Evolutionary conservation across 169 alveolate genomes (phyloP), one percentile per base, ranked within the genome.

Genomic region (Eimeria praecox): DNA sequence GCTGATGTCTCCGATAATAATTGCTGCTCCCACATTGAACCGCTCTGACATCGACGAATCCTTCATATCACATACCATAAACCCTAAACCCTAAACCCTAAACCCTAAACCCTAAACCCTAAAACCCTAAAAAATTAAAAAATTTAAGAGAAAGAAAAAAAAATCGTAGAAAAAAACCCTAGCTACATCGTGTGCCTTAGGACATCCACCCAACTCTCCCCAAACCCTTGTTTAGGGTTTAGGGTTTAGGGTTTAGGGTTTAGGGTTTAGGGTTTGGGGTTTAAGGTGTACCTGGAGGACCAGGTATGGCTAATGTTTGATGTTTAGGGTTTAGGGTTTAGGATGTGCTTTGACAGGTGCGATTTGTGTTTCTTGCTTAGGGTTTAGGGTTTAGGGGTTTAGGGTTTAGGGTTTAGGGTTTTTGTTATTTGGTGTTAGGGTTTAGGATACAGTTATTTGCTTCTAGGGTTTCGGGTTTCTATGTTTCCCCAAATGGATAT

Each of bases 11-110:
- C 99, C 83, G 97, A 97, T 80, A 96, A 86, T 82, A 98, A 94
- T 97, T 98, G 99, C 95, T 98, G 99, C 94, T 97, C 98, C 99
- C 99, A 98, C 99, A 98, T 98, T 54, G 94, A 82, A 27, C 91
- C 86, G 83, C 96, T 92, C 77, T 92, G 96, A 35, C 94, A 92
- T 22, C 96, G 98, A 88, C 92, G 98, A 77, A 95, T 97, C 93
- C 97, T 98, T 77, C 59, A 14, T n/a, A n/a, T n/a, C n/a, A 59
- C 87, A 22, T 8, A 9, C n/a, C 69, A 22, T n/a, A 59, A 59
- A 59, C 69, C 69, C 69, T 22, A 12, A 59, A 59, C 27, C 27
- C 69, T 22, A 49, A 49, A 49, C 56, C 56, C 56, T 49, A 49
- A 49, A 49, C 56, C 56, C 56, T 49, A 49, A 49, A 49, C 56